Evolutionary conservation across 1,139 yeast species (phyloP).

Genomic region (Candida pseudocylindracea): DNA sequence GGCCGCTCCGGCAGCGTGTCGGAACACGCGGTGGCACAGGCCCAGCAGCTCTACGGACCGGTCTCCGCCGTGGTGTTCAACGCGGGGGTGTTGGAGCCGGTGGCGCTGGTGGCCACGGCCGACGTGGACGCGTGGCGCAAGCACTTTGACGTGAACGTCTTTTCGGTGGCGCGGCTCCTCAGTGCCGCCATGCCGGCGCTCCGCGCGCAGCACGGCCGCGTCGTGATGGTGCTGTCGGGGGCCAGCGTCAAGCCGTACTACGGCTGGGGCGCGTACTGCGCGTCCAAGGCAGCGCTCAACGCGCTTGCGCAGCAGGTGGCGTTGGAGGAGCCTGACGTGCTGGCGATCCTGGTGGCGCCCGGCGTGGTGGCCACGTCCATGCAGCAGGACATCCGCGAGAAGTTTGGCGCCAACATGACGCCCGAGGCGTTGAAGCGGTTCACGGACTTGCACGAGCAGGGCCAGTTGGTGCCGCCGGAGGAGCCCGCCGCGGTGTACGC

Average conservation of each 20-base stretch:
- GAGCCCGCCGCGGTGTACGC: constrained; percentile 54
- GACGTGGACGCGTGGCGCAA: constrained; percentile 34
- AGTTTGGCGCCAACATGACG: constrained; percentile 32
- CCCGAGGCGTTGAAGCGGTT: constrained; percentile 33
- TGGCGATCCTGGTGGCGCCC: constrained; percentile 60
- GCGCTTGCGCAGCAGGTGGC: constrained; percentile 47
- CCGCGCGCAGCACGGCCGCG: constrained; percentile 29
- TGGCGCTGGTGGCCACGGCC: constrained; percentile 27
- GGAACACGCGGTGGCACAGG: constrained; percentile 17
- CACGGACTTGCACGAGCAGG: constrained; percentile 28
- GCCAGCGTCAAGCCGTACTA: constrained; percentile 39
- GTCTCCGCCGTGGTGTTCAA: constrained; percentile 59
- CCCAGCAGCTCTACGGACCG: constrained; percentile 29
- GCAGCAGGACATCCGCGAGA: constrained; percentile 58
- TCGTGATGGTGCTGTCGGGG: constrained; percentile 70
- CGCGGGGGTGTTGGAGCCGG: constrained; percentile 81
- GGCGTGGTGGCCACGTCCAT: constrained; percentile 82
- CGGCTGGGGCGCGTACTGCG: constrained; percentile 84
- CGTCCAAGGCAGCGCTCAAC: constrained; percentile 78
- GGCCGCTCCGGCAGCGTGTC: constrained; percentile 7
- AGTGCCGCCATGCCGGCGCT: constrained; percentile 35
- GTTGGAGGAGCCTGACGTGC: constrained; percentile 37
- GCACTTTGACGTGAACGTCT: constrained; percentile 57
- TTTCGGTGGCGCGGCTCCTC: constrained; percentile 48
- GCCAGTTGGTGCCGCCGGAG: constrained; percentile 35